Evolutionary conservation across 495 filamentous ascomycete species (phyloP), one percentile per base, ranked within the genome.

Genomic region (Aspergillus ostianus): DNA sequence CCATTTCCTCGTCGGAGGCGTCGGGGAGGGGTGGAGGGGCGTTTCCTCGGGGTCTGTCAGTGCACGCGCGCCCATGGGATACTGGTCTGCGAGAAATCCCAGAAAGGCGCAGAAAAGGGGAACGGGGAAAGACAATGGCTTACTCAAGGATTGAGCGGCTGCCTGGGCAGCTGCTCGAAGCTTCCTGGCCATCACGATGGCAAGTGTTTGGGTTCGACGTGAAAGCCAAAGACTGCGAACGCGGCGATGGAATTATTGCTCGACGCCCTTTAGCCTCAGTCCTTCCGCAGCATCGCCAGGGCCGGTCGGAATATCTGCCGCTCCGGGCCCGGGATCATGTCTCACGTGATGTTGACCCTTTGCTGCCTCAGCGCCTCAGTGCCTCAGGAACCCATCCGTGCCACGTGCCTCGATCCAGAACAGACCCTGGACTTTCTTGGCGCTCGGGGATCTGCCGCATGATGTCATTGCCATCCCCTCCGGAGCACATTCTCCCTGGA

Each of bases 1-100:
- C 47, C 73, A 81, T 79, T 53, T 82, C 80, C 20, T 81, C 79
- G 52, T 84, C 81, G 8, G 79, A 82, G 29, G 51, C 67, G 47
- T 83, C 80, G 51, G 71, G 70, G 20, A 76, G 59, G 20, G 70
- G 67, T 48, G 80, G 79, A 21, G 73, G 70, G 55, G 73, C 74
- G 66, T 73, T 77, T 67, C 74, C 81, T 84, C 53, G 30, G 18
- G 36, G 48, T 41, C 18, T 51, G 56, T 67, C 46, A 60, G 56
- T 53, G 20, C 32, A 52, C 66, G 68, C 64, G 64, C 65, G 62
- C 48, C 23, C 55, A 56, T 63, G 41, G 62, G 51, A 27, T 44
- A 23, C 47, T 21, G 18, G 8, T 49, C 46, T 48, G 29, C 21
- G 29, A 53, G 20, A 54, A 45, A 20, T 15, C 36, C 12, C 36